Evolutionary conservation across 176 grass and related monocot species (phyloP).

Genomic region (Bolboschoenus planiculmis): DNA sequence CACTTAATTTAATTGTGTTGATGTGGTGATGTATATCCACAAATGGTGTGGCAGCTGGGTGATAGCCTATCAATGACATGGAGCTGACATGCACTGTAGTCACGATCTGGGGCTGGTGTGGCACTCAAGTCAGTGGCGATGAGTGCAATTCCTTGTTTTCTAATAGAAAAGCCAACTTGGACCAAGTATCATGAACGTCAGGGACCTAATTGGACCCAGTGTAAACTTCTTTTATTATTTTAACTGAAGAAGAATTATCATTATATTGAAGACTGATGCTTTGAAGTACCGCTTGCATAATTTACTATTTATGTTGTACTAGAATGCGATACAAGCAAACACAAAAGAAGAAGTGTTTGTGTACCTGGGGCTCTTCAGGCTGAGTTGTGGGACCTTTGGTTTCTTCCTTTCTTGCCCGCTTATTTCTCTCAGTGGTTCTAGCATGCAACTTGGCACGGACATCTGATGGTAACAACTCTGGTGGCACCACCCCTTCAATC

Average conservation of each 20-base stretch:
- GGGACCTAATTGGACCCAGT: neutral
- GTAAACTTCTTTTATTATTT: neutral
- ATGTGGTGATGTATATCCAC: neutral
- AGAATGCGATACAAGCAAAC: neutral
- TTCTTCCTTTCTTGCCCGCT: slow-evolving; percentile 72
- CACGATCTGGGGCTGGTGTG: neutral
- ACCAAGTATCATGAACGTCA: neutral
- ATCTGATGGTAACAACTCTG: slow-evolving; percentile 64
- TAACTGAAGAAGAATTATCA: neutral
- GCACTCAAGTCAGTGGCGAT: neutral
- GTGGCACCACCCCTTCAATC: slow-evolving; percentile 86
- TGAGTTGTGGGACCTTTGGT: slow-evolving; percentile 44
- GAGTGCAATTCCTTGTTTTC: neutral
- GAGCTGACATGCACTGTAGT: neutral
- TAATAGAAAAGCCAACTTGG: neutral
- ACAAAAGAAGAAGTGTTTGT: neutral
- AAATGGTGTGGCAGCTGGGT: neutral
- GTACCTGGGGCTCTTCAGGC: slow-evolving; percentile 62
- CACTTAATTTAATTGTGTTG: neutral
- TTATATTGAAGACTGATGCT: neutral
- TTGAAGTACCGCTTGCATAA: neutral
- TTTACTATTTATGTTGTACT: neutral
- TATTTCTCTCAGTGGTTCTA: slow-evolving; percentile 58
- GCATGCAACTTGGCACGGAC: slow-evolving; percentile 61
- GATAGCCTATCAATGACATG: neutral